Conservation (phyloP, 441 rosid species). For the Euphorbia neoarborescens region DNA sequence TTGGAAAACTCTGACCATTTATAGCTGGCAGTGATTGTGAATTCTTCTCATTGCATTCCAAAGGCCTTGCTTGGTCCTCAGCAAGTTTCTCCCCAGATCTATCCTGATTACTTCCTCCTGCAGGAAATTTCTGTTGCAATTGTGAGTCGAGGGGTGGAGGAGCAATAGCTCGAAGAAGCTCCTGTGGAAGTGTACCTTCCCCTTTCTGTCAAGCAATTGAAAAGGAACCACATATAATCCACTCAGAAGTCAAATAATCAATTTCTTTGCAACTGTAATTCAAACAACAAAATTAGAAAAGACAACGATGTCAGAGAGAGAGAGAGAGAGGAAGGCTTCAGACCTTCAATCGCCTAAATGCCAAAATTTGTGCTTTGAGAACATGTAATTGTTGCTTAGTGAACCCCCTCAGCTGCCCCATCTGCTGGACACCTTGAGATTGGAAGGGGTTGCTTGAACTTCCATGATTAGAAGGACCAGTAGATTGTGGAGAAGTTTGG, state of each 20-base stretch:
- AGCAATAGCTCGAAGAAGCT: conserved; percentile 87
- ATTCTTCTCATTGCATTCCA: conserved; percentile 56
- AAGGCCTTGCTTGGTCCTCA: conserved; percentile 53
- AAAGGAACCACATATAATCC: conserved; percentile 13
- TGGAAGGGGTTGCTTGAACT: conserved; percentile 33
- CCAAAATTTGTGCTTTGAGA: conserved; percentile 96
- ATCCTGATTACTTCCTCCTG: conserved; percentile 54
- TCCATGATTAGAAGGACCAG: conserved; percentile 47
- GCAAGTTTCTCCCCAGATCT: conserved; percentile 49
- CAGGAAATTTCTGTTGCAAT: conserved; percentile 48
- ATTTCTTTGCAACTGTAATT: background rate
- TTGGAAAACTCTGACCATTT: conserved; percentile 39
- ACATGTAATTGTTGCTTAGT: conserved; percentile 96
- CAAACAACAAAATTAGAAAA: background rate
- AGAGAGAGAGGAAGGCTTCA: background rate
- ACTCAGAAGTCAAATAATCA: conserved; percentile 18
- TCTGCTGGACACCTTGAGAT: conserved; percentile 52
- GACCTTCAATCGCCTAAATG: conserved; percentile 95
- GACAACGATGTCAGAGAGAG: background rate
- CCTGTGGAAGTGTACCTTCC: conserved; percentile 86
- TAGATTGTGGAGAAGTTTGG: conserved; percentile 49
- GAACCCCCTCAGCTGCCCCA: conserved; percentile 54
- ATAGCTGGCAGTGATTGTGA: conserved; percentile 39
- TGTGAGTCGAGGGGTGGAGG: conserved; percentile 87
- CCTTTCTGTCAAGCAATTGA: conserved; percentile 63